Conservation (phyloP, 306 rosid genomes). For the cucumber (Cucumis sativus) region DNA sequence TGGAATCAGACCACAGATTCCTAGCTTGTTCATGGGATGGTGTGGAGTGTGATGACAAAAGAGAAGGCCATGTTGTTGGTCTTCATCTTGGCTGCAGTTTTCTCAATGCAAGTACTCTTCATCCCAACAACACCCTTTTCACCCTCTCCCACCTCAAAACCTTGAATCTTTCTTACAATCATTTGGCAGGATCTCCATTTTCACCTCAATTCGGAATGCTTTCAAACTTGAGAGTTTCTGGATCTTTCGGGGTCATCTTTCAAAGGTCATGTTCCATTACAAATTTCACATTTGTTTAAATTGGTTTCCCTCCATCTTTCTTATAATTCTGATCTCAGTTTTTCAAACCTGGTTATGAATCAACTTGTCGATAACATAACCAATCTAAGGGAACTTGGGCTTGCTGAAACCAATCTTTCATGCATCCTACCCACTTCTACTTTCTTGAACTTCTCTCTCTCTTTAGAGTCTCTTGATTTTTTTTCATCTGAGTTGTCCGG, state of each 20-base stretch:
- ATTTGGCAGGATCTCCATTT: neutral
- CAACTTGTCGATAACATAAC: no score
- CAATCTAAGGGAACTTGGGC: no score
- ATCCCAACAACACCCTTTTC: constrained; percentile 5
- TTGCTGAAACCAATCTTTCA: no score
- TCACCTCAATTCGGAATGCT: neutral
- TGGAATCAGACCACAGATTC: neutral
- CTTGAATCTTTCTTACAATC: neutral
- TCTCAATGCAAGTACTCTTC: neutral
- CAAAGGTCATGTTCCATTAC: no score
- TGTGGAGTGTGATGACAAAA: neutral
- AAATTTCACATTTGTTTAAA: no score
- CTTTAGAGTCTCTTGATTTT: neutral
- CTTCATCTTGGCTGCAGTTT: constrained; percentile 4
- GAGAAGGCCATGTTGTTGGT: neutral
- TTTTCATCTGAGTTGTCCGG: neutral
- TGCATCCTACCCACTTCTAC: no score
- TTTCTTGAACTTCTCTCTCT: neutral
- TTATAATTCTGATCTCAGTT: no score
- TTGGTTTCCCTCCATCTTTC: no score
- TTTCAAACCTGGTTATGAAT: no score
- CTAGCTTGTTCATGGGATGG: constrained; percentile 14
- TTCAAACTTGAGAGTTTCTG: neutral
- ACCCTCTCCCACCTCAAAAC: neutral
- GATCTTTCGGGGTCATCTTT: neutral